Conservation (phyloP, 306 rosid species). For the Citrullus mucosospermus region DNA sequence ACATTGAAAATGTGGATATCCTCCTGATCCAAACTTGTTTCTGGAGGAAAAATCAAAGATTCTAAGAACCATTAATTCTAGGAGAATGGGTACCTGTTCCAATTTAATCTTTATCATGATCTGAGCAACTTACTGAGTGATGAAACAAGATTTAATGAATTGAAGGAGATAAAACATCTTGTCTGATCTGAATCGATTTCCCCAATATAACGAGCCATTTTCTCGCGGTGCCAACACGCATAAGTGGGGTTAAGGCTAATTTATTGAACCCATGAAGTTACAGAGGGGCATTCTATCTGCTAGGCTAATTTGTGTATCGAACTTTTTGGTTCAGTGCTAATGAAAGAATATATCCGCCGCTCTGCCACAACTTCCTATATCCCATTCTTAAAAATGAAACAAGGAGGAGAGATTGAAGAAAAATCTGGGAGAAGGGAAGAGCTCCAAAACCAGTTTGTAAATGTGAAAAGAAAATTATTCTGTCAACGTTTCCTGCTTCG, state of each 20-base stretch:
- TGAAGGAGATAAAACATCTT: neutral
- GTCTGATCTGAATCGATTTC: neutral
- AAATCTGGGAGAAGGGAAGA: neutral
- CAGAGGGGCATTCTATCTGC: neutral
- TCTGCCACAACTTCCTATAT: neutral
- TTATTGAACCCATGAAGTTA: neutral
- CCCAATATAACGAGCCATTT: neutral
- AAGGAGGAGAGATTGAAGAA: neutral
- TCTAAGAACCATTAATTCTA: neutral
- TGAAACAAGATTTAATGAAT: neutral
- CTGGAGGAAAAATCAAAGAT: too few relatives aligned
- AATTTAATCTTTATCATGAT: neutral
- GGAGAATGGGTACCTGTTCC: neutral
- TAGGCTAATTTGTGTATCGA: neutral
- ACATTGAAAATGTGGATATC: neutral
- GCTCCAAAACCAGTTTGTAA: neutral
- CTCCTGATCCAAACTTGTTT: neutral
- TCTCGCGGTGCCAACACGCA: neutral
- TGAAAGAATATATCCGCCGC: neutral
- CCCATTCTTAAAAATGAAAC: neutral
- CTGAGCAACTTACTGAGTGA: neutral
- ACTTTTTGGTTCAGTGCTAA: neutral
- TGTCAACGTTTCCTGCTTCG: neutral
- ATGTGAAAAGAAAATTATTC: neutral
- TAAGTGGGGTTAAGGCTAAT: neutral